Base-by-base conservation (phyloP, 2,329 filamentous ascomycete species). In the Drechslerella coelobrocha region DNA sequence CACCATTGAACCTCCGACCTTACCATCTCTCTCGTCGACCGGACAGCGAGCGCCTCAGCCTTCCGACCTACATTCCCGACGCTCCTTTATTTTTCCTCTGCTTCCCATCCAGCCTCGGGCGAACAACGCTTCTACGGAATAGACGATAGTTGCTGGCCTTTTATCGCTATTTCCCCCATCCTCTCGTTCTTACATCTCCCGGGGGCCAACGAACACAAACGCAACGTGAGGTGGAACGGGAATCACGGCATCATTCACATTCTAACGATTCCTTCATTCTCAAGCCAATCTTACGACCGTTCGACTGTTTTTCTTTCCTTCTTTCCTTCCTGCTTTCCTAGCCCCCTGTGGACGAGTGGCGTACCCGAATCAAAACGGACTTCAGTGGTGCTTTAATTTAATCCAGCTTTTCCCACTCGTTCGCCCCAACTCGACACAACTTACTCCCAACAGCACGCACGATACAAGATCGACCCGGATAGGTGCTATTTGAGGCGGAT, bases 81-180 rank as follows among this genome's bases (percentile, higher is more conserved):
- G 31, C 41, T 68, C 62, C 55, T 68, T 68, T 60, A 34, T 61
- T 26, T n/a, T n/a, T 19, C 8, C n/a, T 19, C 26, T 26, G 37
- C 48, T 37, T 51, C 29, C 55, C 21, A 50, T 34, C 48, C 26
- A 12, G 14, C 45, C 43, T 23, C 21, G 55, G n/a, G 43, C 54
- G 45, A 61, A 41, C 34, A 50, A n/a, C 56, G 17, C 41, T 6
- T 3, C 9, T 43, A 17, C 27, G 52, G 65, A 69, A 69, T 69
- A 69, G 65, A 51, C 57, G 65, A 69, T 69, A 69, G 43, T 34
- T 69, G 65, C 65, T 69, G 65, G 65, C 47, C 65, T 69, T 57
- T 47, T 57, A 57, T 69, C 65, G 65, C 65, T 69, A 59, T 62
- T 68, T 39, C 51, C 48, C 34, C n/a, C 54, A 41, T 41, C 43